Evolutionary conservation across 345 rosid species (phyloP).

Genomic region (Pistacia vera): DNA sequence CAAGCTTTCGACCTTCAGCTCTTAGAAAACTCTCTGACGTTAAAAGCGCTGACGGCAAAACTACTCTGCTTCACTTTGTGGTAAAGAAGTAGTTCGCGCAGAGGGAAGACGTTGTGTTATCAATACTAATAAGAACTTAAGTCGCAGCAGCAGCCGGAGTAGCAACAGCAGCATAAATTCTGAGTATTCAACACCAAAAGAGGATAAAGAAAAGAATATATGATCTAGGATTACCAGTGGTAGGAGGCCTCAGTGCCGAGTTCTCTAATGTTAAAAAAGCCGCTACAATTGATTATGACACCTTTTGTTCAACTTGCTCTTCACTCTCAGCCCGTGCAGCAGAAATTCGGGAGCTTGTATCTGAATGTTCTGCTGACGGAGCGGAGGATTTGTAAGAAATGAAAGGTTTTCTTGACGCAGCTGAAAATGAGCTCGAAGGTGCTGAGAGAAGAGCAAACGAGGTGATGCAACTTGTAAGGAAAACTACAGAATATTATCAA

Average conservation of each 20-base stretch:
- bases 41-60: slow-evolving; percentile 77
- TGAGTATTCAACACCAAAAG: slow-evolving; percentile 35
- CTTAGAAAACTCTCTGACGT: slow-evolving; percentile 84
- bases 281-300: slow-evolving; percentile 58
- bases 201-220: slow-evolving; percentile 65
- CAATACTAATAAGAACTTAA: slow-evolving; percentile 48
- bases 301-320: slow-evolving; percentile 44
- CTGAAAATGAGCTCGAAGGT: slow-evolving; percentile 56
- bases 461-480: slow-evolving; percentile 65
- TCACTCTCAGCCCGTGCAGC: slow-evolving; percentile 46
- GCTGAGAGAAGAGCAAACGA: slow-evolving; percentile 52
- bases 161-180: slow-evolving; percentile 27
- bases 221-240: slow-evolving; percentile 68
- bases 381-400: slow-evolving; percentile 56
- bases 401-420: slow-evolving; percentile 54
- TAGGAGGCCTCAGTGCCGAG: slow-evolving; percentile 77
- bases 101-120: slow-evolving; percentile 79
- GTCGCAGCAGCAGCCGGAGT: slow-evolving; percentile 35
- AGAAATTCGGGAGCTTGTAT: slow-evolving; percentile 43
- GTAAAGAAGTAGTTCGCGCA: slow-evolving; percentile 73
- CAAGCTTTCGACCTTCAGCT: slow-evolving; percentile 75
- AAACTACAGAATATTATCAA: slow-evolving; percentile 81
- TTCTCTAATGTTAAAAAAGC: slow-evolving; percentile 82
- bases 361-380: slow-evolving; percentile 31
- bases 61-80: slow-evolving; percentile 82